These are phyloP conservation scores for Houttuynia cordata DNA, from an alignment of 164 flowering plant species.

Conservation along the genomic window DNA sequence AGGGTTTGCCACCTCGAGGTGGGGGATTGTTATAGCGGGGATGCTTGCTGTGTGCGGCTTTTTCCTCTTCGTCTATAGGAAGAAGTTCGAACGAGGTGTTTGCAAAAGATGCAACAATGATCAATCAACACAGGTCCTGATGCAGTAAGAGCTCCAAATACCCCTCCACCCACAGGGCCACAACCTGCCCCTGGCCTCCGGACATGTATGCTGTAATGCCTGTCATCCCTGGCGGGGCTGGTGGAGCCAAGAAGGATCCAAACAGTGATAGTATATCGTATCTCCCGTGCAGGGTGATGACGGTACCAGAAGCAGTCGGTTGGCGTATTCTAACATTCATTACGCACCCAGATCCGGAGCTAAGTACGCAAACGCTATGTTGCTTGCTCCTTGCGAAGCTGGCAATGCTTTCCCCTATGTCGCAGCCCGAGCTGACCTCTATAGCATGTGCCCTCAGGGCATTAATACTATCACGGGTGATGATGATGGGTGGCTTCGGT, in stretches of 20 bases:
- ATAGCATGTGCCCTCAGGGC: slow-evolving; percentile 76
- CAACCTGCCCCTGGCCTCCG: slow-evolving; percentile 79
- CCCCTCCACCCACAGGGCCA: slow-evolving; percentile 64
- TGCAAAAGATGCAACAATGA: slow-evolving; percentile 87
- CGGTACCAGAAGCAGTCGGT: slow-evolving; percentile 51
- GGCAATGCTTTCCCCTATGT: slow-evolving; percentile 49
- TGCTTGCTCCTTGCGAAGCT: slow-evolving; percentile 63
- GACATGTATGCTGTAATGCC: slow-evolving; percentile 69
- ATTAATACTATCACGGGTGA: slow-evolving; percentile 68
- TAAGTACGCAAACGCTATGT: slow-evolving; percentile 56
- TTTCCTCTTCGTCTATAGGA: slow-evolving; percentile 52
- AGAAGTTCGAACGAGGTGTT: slow-evolving; percentile 73
- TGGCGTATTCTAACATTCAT: slow-evolving; percentile 69
- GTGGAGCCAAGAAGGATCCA: slow-evolving; percentile 72
- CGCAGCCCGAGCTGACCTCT: slow-evolving; percentile 80
- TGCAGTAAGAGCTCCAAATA: slow-evolving; percentile 79
- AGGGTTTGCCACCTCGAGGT: slow-evolving; percentile 29
- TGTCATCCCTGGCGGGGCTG: slow-evolving; percentile 65
- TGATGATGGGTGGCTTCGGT: slow-evolving; percentile 78
- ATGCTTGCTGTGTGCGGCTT: slow-evolving; percentile 30
- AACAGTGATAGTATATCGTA: slow-evolving; percentile 73
- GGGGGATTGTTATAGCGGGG: slow-evolving; percentile 27
- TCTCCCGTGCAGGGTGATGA: slow-evolving; percentile 74
- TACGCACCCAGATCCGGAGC: slow-evolving; percentile 60
- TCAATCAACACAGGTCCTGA: slow-evolving; percentile 79